A percentile compares a stretch with the other conserved stretches of the same genome.
Conservation (phyloP, 202 grass and related monocot species). For the Zoysia matrella region DNA sequence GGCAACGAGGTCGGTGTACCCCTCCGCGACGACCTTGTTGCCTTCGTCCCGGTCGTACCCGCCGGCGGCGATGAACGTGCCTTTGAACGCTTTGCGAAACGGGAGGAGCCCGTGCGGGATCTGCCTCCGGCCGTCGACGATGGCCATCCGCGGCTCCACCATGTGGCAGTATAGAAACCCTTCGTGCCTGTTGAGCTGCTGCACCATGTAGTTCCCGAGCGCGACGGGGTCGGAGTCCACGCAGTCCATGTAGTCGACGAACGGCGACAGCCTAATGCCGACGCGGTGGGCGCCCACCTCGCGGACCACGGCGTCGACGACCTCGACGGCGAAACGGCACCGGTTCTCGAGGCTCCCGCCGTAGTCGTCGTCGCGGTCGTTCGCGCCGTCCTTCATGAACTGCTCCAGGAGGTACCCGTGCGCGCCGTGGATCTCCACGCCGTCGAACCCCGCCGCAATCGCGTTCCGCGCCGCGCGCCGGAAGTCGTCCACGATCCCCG, state of each 20-base stretch:
- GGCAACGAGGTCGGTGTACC: constrained; percentile 60
- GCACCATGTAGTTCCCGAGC: constrained; percentile 58
- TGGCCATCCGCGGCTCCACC: constrained; percentile 61
- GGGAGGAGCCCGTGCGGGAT: constrained; percentile 43
- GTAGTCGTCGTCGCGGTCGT: constrained; percentile 61
- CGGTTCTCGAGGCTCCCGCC: constrained; percentile 71
- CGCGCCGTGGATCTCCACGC: constrained; percentile 78
- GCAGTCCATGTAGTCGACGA: constrained; percentile 39
- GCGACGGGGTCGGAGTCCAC: constrained; percentile 57
- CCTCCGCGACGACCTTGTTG: constrained; percentile 44
- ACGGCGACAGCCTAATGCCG: constrained; percentile 66
- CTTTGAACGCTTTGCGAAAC: constrained; percentile 50
- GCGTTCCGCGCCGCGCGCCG: constrained; percentile 62
- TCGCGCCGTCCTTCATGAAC: constrained; percentile 74
- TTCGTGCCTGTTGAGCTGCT: constrained; percentile 43
- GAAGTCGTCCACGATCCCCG: constrained; percentile 50
- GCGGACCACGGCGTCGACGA: constrained; percentile 42
- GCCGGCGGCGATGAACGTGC: constrained; percentile 55
- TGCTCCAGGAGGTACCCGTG: constrained; percentile 75
- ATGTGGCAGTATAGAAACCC: constrained; percentile 65
- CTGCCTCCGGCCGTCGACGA: constrained; percentile 16
- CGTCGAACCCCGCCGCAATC: constrained; percentile 76
- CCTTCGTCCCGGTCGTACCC: constrained; percentile 66
- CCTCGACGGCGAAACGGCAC: constrained; percentile 64
- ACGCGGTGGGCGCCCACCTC: constrained; percentile 60